phyloP scores from a whole-genome alignment of 1,284 basidiomycete genomes.

The Flammula alnicola region DNA sequence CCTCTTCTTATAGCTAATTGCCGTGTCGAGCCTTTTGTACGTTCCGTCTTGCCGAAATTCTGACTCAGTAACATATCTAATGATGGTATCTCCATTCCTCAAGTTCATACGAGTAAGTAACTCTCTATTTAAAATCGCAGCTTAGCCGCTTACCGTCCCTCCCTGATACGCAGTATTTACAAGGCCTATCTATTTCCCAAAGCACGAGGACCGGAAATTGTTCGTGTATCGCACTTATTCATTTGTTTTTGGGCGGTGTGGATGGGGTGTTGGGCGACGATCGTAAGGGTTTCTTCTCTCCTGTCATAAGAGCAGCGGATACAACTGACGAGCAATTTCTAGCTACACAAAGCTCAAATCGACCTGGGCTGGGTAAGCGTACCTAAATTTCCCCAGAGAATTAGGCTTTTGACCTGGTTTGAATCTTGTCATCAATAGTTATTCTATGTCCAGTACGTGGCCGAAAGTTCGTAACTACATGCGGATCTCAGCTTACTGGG shows the following conservation, averaged over 20 bases:
- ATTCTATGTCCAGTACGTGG: conserved; percentile 51
- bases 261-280: conserved; percentile 60
- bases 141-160: neutral
- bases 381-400: neutral
- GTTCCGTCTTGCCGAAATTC: too few relatives aligned
- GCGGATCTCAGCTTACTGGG: conserved; percentile 3
- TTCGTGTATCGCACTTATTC: conserved; percentile 56
- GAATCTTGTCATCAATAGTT: conserved; percentile 26
- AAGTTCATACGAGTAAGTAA: conserved; percentile 49
- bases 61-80: too few relatives aligned
- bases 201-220: conserved; percentile 53
- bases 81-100: neutral
- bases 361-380: conserved; percentile 46
- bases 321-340: neutral
- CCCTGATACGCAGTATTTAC: conserved; percentile 47
- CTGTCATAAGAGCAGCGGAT: too few relatives aligned
- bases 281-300: conserved; percentile 34
- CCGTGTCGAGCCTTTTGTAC: conserved; percentile 59
- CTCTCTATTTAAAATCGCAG: neutral
- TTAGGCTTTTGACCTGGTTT: neutral
- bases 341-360: conserved; percentile 50
- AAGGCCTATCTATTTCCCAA: conserved; percentile 53
- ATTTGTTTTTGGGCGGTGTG: conserved; percentile 64
- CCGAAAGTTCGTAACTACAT: neutral
- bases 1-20: conserved; percentile 44